Percentiles rank a stretch among this genome's conserved stretches.
These are phyloP conservation scores for Luzula sylvatica DNA, from an alignment of 176 grass and related monocot genomes.

Conservation along the genomic window DNA sequence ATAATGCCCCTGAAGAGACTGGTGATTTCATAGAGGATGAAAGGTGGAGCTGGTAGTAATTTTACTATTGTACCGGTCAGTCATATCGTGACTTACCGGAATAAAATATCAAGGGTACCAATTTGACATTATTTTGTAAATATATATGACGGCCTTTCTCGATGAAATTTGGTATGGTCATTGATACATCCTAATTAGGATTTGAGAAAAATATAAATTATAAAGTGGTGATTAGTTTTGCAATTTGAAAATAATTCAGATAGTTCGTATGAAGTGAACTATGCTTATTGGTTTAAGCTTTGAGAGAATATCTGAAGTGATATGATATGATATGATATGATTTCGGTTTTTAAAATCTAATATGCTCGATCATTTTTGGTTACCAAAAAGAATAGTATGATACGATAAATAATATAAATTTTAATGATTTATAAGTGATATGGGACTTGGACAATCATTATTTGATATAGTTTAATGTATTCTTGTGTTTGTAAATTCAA, in stretches of 20 bases:
- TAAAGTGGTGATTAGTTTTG: neutral
- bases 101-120: neutral
- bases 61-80: neutral
- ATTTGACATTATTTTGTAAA: neutral
- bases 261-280: neutral
- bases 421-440: no score
- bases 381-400: no score
- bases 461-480: no score
- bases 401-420: no score
- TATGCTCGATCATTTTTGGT: no score
- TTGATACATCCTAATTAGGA: neutral
- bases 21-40: constrained; percentile 24
- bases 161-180: neutral
- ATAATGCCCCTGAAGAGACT: neutral
- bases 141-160: neutral
- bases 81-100: neutral
- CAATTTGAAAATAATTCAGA: constrained; percentile 7
- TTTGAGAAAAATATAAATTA: neutral
- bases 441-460: no score
- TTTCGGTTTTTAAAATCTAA: no score
- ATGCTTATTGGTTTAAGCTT: no score
- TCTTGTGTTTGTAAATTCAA: no score
- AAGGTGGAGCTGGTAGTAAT: constrained; percentile 46
- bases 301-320: no score
- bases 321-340: no score